These are phyloP conservation scores for Mortierella alpina DNA, from an alignment of 192 early-diverging fungal genomes.

Conservation along the genomic window DNA sequence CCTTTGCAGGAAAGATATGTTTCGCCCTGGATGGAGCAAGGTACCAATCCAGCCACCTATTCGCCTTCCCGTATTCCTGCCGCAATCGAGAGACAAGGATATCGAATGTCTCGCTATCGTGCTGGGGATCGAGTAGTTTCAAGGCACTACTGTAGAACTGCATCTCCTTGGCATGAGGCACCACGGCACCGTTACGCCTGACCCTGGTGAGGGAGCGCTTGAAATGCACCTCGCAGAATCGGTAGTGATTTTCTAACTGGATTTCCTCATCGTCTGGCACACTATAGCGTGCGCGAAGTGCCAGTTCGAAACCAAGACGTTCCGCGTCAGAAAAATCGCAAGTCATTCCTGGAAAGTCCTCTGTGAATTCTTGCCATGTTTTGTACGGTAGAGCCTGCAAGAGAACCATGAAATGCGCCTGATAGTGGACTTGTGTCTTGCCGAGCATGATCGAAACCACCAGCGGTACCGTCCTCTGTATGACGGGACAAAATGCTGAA, in stretches of 20 bases:
- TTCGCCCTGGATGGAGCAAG: neutral
- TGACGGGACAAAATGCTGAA: neutral
- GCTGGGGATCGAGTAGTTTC: neutral
- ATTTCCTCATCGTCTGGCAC: neutral
- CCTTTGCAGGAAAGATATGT: slow-evolving; percentile 8
- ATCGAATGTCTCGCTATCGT: neutral
- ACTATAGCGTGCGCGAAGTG: neutral
- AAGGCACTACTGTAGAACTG: neutral
- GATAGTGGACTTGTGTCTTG: slow-evolving; percentile 2
- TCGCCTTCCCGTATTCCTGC: neutral
- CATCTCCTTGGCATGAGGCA: neutral
- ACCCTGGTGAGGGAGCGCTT: no score
- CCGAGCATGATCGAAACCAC: slow-evolving; percentile 4
- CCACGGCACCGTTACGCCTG: neutral
- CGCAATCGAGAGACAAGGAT: neutral
- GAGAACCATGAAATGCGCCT: slow-evolving; percentile 8
- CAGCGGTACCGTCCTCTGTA: slow-evolving; percentile 9
- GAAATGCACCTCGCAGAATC: slow-evolving; percentile 5
- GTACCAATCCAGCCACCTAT: slow-evolving; percentile 5
- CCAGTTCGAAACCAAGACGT: slow-evolving; percentile 11
- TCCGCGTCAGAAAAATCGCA: slow-evolving; percentile 18
- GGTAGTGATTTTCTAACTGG: neutral
- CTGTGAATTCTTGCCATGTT: neutral
- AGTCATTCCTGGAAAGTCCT: slow-evolving; percentile 11
- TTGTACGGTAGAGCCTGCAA: neutral